Percentiles rank a stretch among this genome's conserved stretches.
Evolutionary conservation across 345 rosid species (phyloP).

Genomic region (Salix udensis): DNA sequence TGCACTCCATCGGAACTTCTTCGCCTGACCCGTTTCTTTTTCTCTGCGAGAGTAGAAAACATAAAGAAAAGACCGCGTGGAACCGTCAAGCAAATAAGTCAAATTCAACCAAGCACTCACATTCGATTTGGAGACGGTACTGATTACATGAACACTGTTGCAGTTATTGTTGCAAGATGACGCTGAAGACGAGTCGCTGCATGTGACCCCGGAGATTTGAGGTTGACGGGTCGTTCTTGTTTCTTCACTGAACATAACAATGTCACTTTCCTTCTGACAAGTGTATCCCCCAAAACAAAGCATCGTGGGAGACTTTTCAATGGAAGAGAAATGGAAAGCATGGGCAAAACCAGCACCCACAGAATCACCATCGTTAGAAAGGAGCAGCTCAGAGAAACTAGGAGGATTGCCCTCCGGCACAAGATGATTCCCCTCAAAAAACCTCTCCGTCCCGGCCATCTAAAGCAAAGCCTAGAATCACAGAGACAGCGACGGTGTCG

Average conservation of each 20-base stretch:
- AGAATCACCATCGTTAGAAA: conserved; percentile 35
- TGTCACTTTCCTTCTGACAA: conserved; percentile 26
- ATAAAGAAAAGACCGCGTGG: not conserved
- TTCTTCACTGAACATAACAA: conserved; percentile 22
- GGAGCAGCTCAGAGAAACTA: conserved; percentile 64
- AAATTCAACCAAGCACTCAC: conserved; percentile 21
- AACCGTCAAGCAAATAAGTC: not conserved
- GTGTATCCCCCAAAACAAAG: conserved; percentile 58
- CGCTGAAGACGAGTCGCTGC: conserved; percentile 42
- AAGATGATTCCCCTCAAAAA: conserved; percentile 31
- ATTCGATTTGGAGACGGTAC: conserved; percentile 19
- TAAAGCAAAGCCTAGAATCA: not conserved
- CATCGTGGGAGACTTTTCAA: conserved; percentile 53
- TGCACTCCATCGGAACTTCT: conserved; percentile 14
- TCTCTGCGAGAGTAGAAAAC: conserved; percentile 32
- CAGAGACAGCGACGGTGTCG: not conserved
- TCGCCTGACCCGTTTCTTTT: conserved; percentile 40
- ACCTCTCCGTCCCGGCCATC: conserved; percentile 46
- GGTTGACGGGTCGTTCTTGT: conserved; percentile 15
- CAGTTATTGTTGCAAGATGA: conserved; percentile 29
- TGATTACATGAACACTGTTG: not conserved
- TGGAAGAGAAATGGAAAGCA: conserved; percentile 17
- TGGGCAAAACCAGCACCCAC: conserved; percentile 18
- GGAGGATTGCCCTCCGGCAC: conserved; percentile 17
- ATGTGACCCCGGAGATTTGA: conserved; percentile 39